Percentiles rank a stretch among this genome's conserved stretches.
These are phyloP conservation scores for Tolypocladium capitatum DNA, from an alignment of 2,329 filamentous ascomycete genomes.

Conservation along the genomic window DNA sequence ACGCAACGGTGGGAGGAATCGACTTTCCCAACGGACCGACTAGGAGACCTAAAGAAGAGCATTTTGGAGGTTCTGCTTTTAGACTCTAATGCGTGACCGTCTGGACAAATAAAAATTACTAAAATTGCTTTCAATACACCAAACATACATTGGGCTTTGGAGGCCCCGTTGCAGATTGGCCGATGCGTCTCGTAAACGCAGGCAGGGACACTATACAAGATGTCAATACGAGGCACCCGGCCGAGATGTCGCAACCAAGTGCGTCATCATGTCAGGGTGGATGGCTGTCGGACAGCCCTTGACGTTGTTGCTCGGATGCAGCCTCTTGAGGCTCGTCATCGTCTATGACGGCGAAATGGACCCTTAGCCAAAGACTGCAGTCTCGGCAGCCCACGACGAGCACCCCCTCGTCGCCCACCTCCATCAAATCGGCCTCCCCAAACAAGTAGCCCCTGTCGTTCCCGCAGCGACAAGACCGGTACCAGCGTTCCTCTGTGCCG, in stretches of 20 bases:
- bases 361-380: constrained; percentile 53
- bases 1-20: constrained; percentile 21
- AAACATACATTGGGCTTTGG: constrained; percentile 1
- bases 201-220: neutral
- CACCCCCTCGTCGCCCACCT: constrained; percentile 43
- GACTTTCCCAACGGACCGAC: constrained; percentile 23
- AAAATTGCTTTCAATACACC: constrained; percentile 29
- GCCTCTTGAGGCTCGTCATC: constrained; percentile 11
- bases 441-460: constrained; percentile 48
- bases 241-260: neutral
- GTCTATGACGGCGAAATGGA: constrained; percentile 46
- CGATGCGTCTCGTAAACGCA: neutral
- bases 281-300: neutral
- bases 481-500: constrained; percentile 35
- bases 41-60: constrained; percentile 29
- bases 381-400: constrained; percentile 52
- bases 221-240: neutral
- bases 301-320: neutral
- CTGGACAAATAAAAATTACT: constrained; percentile 43
- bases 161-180: neutral
- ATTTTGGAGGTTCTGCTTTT: constrained; percentile 39
- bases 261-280: neutral
- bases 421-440: constrained; percentile 44
- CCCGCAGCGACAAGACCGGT: constrained; percentile 48
- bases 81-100: constrained; percentile 43